Percentiles rank a stretch among this genome's conserved stretches.
Conservation (phyloP, 148 eudicot genomes). For the Vaccinium darrowii region DNA sequence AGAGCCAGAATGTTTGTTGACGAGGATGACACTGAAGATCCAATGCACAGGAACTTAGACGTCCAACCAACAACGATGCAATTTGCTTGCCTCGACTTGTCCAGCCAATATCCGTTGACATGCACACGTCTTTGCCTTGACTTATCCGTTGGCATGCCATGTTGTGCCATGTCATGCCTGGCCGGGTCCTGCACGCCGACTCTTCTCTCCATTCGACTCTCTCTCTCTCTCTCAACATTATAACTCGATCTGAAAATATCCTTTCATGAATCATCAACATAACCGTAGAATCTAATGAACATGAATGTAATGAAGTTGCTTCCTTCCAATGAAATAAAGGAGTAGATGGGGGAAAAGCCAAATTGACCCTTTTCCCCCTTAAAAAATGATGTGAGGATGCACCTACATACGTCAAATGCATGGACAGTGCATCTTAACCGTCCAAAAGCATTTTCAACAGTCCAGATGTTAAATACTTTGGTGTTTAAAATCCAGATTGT, state of each 20-base stretch:
- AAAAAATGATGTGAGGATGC: too few relatives aligned
- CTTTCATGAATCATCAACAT: background rate
- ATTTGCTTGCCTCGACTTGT: background rate
- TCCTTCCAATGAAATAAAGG: background rate
- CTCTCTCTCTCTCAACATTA: background rate
- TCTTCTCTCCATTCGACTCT: background rate
- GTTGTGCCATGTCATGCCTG: too few relatives aligned
- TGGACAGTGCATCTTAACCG: too few relatives aligned
- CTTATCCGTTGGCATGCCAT: background rate
- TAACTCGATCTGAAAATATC: background rate
- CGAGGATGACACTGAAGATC: background rate
- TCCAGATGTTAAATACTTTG: too few relatives aligned
- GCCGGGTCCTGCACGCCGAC: background rate
- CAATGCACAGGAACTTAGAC: background rate
- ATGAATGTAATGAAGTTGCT: background rate
- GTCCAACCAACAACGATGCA: background rate
- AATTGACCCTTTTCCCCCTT: background rate
- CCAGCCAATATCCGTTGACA: background rate
- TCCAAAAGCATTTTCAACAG: too few relatives aligned
- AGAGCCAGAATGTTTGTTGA: too few relatives aligned
- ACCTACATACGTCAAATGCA: too few relatives aligned
- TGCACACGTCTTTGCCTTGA: background rate
- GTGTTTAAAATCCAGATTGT: too few relatives aligned
- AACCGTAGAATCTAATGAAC: background rate
- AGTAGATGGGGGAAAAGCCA: background rate